Base-by-base conservation (phyloP, 2,329 filamentous ascomycete genomes). In the Trichoderma sp. region DNA sequence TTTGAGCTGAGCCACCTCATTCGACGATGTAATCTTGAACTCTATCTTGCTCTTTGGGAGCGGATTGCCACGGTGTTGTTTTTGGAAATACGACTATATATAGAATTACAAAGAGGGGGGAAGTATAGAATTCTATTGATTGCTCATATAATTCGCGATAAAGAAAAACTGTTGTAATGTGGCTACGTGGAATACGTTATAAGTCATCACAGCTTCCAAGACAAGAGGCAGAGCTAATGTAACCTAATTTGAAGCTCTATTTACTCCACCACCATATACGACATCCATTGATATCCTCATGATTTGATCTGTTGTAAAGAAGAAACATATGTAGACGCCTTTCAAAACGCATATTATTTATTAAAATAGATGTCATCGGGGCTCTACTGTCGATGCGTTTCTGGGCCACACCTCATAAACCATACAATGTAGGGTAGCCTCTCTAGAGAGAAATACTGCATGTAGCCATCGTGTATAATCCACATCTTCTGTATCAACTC, bases 1-100 rank as follows among this genome's bases (percentile, higher is more conserved):
- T 43, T 43, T 32, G n/a, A 50, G 57, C 66, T 36, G 66, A 68
- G 66, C 55, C 53, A 61, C 65, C 6, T n/a, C 23, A n/a, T 64
- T n/a, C 36, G 20, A 63, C 17, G 17, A 11, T n/a, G 17, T 39
- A 39, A 39, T 39, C 61, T 34, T 34, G 11, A 30, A 23, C 39
- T 50, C 12, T 6, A 20, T 15, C 23, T 34, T 62, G 32, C 30
- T 39, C 3, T 30, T 39, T 23, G 20, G n/a, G n/a, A 3, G 17
- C 9, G 9, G 58, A n/a, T 62, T 36, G 32, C 20, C 23, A 26
- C 3, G 61, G 28, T 17, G n/a, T 23, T 15, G 32, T n/a, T 15
- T 4, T 20, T 34, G 17, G 17, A 2, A 13, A 13, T 53, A 2
- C 6, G 5, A 1, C 47, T 23, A 53, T 12, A 23, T 2, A 20